Conservation (phyloP, 306 rosid genomes). For the Lathyrus aphaca region DNA sequence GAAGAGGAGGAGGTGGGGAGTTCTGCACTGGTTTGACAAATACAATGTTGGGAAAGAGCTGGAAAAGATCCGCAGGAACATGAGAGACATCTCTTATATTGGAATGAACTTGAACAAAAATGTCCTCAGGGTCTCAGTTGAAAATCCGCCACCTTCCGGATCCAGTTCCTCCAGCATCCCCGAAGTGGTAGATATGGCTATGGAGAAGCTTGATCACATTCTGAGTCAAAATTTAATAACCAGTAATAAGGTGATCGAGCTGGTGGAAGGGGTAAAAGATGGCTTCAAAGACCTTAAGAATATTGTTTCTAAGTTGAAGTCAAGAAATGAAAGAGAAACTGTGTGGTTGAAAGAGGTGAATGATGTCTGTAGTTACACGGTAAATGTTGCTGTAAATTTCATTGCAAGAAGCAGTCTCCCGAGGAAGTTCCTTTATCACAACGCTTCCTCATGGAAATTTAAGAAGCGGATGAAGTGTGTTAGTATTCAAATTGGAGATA, state of each 20-base stretch:
- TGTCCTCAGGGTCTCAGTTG: neutral
- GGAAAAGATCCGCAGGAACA: neutral
- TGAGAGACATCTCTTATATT: neutral
- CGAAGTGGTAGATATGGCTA: neutral
- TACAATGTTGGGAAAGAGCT: neutral
- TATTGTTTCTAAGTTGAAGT: neutral
- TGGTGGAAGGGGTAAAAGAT: neutral
- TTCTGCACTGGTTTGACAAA: neutral
- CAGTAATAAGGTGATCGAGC: neutral
- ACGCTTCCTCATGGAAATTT: neutral
- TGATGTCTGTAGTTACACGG: neutral
- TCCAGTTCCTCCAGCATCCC: neutral
- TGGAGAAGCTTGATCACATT: conserved; percentile 14
- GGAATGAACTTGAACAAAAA: neutral
- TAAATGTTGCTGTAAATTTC: neutral
- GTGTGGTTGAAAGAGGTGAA: conserved; percentile 30
- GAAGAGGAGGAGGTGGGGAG: neutral
- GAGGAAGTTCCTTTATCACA: neutral
- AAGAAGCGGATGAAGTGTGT: conserved; percentile 8
- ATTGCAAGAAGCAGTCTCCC: neutral
- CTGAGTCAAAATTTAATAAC: neutral
- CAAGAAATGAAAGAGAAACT: conserved; percentile 27
- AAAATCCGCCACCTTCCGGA: neutral
- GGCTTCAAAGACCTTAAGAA: neutral
- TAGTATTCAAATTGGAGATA: conserved; percentile 15